Evolutionary conservation across 345 rosid species (phyloP).

Genomic region (Turritis glabra): DNA sequence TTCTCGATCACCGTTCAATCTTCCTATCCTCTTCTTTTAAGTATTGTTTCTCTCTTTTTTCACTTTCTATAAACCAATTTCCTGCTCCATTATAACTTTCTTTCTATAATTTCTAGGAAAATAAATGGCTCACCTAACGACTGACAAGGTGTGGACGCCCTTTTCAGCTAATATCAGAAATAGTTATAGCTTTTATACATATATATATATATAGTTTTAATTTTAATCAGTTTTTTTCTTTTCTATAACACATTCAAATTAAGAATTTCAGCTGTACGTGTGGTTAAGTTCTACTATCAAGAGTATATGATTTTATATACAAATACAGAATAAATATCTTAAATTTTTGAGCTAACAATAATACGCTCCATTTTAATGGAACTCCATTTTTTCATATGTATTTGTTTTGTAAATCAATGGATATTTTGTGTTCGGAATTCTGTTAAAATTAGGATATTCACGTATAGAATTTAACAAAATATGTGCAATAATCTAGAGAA

Average conservation of each 20-base stretch:
- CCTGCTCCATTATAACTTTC: not conserved
- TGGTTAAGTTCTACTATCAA: not conserved
- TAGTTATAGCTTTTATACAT: not conserved
- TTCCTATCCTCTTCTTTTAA: constrained; percentile 1
- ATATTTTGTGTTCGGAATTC: too few relatives aligned
- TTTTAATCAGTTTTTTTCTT: not conserved
- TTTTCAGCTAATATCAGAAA: not conserved
- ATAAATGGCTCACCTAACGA: constrained; percentile 24
- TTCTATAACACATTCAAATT: not conserved
- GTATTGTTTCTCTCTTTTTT: not conserved
- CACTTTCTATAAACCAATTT: not conserved
- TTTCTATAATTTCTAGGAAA: not conserved
- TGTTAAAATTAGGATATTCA: too few relatives aligned
- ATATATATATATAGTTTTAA: not conserved
- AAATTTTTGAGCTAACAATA: too few relatives aligned
- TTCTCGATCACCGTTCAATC: not conserved
- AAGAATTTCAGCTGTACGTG: not conserved
- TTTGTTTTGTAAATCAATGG: too few relatives aligned
- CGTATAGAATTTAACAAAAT: too few relatives aligned
- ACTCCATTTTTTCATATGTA: too few relatives aligned
- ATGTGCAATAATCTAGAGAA: too few relatives aligned
- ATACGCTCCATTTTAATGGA: too few relatives aligned
- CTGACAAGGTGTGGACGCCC: constrained; percentile 14
- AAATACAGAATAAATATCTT: too few relatives aligned
- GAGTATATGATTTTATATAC: not conserved